phyloP scores from a whole-genome alignment of 495 filamentous ascomycete species.

The Penicillium parvum region DNA sequence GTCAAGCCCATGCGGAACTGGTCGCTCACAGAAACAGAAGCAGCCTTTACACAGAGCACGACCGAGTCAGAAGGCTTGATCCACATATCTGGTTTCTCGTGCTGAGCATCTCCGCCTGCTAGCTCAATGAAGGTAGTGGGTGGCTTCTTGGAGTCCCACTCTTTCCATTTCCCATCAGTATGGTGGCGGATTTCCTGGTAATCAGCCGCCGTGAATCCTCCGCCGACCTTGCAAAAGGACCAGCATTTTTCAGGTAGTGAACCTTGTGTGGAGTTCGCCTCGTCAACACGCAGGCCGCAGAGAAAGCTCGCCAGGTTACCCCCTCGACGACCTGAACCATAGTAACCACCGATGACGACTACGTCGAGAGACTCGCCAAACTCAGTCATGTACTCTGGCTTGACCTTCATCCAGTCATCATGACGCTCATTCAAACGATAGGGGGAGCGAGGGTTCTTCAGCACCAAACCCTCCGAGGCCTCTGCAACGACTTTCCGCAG shows the following conservation, averaged over 20 bases:
- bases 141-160: conserved; percentile 77
- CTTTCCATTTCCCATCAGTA: conserved; percentile 86
- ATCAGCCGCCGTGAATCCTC: conserved; percentile 82
- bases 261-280: conserved; percentile 50
- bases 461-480: conserved; percentile 83
- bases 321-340: conserved; percentile 78
- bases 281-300: conserved; percentile 75
- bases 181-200: conserved; percentile 75
- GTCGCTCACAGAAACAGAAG: conserved; percentile 67
- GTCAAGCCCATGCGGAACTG: conserved; percentile 75
- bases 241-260: conserved; percentile 69
- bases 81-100: conserved; percentile 87
- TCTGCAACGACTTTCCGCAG: conserved; percentile 82
- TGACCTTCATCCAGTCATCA: conserved; percentile 98
- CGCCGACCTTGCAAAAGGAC: conserved; percentile 95
- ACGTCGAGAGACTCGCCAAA: conserved; percentile 92
- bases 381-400: conserved; percentile 97
- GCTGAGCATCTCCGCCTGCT: conserved; percentile 67
- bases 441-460: conserved; percentile 86
- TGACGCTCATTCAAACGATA: conserved; percentile 89
- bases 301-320: conserved; percentile 80
- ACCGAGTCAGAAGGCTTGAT: conserved; percentile 85
- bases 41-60: conserved; percentile 87
- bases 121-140: conserved; percentile 79
- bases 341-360: conserved; percentile 88